Percentiles rank a stretch among this genome's conserved stretches.
Conservation (phyloP, 1,284 basidiomycete genomes). For the Omphalotus olearius region DNA sequence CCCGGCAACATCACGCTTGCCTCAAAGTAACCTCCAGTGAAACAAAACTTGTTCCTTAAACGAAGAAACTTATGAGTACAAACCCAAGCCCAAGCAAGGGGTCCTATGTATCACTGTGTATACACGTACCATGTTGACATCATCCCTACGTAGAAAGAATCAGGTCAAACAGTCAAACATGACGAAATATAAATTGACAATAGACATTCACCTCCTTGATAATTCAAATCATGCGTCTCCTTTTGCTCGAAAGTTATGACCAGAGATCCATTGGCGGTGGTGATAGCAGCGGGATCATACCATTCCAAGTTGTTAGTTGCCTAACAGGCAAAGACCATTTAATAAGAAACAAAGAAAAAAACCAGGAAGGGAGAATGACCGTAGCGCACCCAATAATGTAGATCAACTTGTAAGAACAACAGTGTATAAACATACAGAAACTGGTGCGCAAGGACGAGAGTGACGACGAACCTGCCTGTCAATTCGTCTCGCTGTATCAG, state of each 20-base stretch:
- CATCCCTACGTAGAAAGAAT: too few relatives aligned
- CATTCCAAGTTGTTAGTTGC: conserved; percentile 14
- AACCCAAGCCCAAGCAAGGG: too few relatives aligned
- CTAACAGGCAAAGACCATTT: background rate
- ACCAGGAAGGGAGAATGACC: background rate
- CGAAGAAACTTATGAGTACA: background rate
- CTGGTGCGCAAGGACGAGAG: too few relatives aligned
- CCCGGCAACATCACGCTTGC: conserved; percentile 23
- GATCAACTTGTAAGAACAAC: background rate
- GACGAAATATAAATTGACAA: too few relatives aligned
- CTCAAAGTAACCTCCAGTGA: conserved; percentile 42
- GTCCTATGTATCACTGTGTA: too few relatives aligned
- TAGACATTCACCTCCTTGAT: conserved; percentile 5
- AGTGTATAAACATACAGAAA: too few relatives aligned
- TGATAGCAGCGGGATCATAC: conserved; percentile 18
- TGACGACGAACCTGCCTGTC: too few relatives aligned
- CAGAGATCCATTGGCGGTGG: conserved; percentile 10
- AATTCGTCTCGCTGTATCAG: background rate
- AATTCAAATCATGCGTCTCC: conserved; percentile 7
- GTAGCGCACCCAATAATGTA: conserved; percentile 7
- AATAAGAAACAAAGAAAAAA: background rate
- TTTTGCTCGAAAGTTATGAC: conserved; percentile 10
- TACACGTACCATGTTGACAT: too few relatives aligned
- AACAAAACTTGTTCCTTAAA: conserved; percentile 52
- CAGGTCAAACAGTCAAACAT: too few relatives aligned